Conservation (phyloP, 2,329 filamentous ascomycete genomes). For the Zasmidium cellare region DNA sequence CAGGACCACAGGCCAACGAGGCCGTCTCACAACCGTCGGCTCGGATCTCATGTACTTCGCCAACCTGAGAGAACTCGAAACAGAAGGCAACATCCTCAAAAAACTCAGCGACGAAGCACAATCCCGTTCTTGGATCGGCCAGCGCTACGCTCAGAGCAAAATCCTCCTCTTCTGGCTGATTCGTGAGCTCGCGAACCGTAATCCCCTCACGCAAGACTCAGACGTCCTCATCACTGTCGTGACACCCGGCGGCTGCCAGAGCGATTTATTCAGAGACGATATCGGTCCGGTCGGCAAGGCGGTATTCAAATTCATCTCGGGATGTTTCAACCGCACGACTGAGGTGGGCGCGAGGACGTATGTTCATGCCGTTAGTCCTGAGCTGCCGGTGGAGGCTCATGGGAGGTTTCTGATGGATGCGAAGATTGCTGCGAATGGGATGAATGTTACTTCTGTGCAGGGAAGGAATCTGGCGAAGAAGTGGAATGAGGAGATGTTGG, state of each 20-base stretch:
- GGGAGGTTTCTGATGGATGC: constrained; percentile 41
- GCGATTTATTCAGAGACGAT: constrained; percentile 30
- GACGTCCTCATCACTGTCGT: constrained; percentile 36
- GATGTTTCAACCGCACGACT: constrained; percentile 28
- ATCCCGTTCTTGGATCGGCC: not conserved
- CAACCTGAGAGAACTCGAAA: constrained; percentile 29
- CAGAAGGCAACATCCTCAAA: constrained; percentile 32
- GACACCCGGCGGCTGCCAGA: constrained; percentile 37
- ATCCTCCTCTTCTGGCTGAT: constrained; percentile 33
- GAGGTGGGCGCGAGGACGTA: constrained; percentile 39
- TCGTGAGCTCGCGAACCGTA: constrained; percentile 27
- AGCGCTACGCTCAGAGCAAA: constrained; percentile 34
- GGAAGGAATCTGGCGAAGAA: constrained; percentile 32
- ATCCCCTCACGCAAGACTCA: constrained; percentile 21
- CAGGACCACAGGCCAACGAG: constrained; percentile 25
- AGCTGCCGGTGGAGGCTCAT: constrained; percentile 34
- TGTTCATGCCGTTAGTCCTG: constrained; percentile 32
- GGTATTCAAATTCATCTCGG: not conserved
- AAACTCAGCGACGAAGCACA: constrained; percentile 6
- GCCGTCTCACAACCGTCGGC: constrained; percentile 34
- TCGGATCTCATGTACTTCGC: constrained; percentile 36
- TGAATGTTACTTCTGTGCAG: constrained; percentile 30
- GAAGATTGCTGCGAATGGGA: constrained; percentile 19
- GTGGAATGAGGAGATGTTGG: constrained; percentile 37
- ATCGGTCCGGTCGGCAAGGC: not conserved